Base-by-base conservation (phyloP, 768 basidiomycete genomes). In the Dentipellis sp. region DNA sequence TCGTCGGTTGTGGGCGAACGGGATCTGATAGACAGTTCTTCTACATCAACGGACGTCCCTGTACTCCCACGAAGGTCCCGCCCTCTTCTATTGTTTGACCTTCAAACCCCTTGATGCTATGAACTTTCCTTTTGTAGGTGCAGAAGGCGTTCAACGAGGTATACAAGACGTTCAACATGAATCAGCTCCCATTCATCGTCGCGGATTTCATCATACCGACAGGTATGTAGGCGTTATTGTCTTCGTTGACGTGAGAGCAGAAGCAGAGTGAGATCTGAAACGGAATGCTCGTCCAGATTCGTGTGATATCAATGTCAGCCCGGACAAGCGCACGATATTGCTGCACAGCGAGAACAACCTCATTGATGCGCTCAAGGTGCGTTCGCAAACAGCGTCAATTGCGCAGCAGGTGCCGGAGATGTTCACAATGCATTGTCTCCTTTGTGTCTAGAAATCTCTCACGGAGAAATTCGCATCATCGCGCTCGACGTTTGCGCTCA, bases 271-370 rank as follows among this genome's bases (percentile, higher is more conserved):
- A 29, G 29, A 49, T 56, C 23, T 54, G 17, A 49, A 14, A 22
- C 34, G 29, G 14, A 22, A 10, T 47, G 7, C 14, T 50, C 36
- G 11, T 53, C 6, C 59, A 94, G 91, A 84, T 56, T 74, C 81
- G 0, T 90, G 83, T 63, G 97, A 99, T 65, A 83, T 99, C 64
- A 99, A 99, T 59, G 89, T 98, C 57, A 91, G 85, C 59, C 95
- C 97, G 0, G 97, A 98, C 72, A 99, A 98, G 66, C 79, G 95
- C n/a, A 94, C 92, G 0, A 88, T 98, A 38, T 84, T 97, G 52
- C 65, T 99, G 10, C 93, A 97, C 62, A 85, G 85, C 66, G 95
- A 99, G 67, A 76, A 75, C 10, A 87, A 86, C 58, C 70, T 99
- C 16, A 76, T 98, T 0, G 71, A 79, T 2, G 82, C 84, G 0